A percentile compares a stretch with the other conserved stretches of the same genome.
phyloP scores from a whole-genome alignment of 2,329 filamentous ascomycete species.

The Madurella fahalii region DNA sequence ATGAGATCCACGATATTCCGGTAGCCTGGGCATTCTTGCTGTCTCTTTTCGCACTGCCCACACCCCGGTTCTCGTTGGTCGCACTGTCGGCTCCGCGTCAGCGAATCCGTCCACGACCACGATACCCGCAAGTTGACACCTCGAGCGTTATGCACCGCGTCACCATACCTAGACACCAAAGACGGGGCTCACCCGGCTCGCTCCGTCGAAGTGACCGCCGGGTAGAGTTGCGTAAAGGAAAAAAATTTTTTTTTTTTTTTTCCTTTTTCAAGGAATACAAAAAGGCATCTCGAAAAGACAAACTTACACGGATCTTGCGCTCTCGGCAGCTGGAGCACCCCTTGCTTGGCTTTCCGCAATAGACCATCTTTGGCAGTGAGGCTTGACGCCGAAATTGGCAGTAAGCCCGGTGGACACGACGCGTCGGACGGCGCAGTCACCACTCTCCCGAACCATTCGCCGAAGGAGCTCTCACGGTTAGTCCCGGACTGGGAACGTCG shows the following conservation, averaged over 20 bases:
- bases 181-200: no score
- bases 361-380: conserved; percentile 43
- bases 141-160: no score
- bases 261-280: no score
- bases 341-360: conserved; percentile 55
- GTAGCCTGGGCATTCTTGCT: conserved; percentile 52
- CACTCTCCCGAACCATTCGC: conserved; percentile 4
- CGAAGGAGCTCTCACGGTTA: conserved; percentile 10
- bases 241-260: no score
- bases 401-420: conserved; percentile 6
- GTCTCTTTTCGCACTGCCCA: conserved; percentile 51
- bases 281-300: not conserved
- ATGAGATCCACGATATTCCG: conserved; percentile 53
- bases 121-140: not conserved
- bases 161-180: no score
- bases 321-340: conserved; percentile 53
- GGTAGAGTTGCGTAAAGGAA: no score
- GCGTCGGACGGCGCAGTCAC: conserved; percentile 16
- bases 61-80: conserved; percentile 50
- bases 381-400: not conserved
- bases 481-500: conserved; percentile 6
- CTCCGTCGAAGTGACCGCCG: no score
- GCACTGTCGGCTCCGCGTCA: conserved; percentile 38
- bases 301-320: conserved; percentile 53
- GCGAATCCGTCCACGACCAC: not conserved